Evolutionary conservation across 2,329 filamentous ascomycete species (phyloP).

Genomic region (Colletotrichum sp.): DNA sequence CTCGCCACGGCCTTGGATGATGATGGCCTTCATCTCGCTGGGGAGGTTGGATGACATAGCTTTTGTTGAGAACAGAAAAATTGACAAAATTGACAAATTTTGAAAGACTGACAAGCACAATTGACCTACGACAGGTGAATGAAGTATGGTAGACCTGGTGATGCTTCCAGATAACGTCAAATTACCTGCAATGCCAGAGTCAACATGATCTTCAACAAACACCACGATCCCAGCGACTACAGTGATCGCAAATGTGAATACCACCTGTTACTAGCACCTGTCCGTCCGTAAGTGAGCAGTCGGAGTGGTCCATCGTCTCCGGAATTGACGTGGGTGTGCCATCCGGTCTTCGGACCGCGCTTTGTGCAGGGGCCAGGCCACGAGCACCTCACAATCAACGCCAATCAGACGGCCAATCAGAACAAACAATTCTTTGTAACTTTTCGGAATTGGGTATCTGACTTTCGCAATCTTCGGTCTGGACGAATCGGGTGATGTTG

Average conservation of each 20-base stretch:
- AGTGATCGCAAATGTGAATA: neutral
- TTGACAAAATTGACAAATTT: neutral
- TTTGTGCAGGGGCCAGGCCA: neutral
- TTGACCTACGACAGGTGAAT: neutral
- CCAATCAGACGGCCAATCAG: neutral
- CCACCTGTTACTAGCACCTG: neutral
- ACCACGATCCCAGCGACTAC: neutral
- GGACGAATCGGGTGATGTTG: neutral
- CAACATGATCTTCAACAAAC: neutral
- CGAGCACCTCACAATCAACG: neutral
- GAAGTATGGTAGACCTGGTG: neutral
- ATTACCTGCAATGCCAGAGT: neutral
- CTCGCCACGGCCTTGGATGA: neutral
- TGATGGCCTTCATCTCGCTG: neutral
- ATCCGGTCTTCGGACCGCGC: neutral
- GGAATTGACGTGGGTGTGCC: neutral
- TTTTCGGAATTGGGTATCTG: neutral
- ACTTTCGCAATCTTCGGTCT: neutral
- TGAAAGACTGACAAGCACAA: neutral
- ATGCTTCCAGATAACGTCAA: neutral
- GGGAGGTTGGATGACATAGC: neutral
- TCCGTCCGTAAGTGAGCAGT: neutral
- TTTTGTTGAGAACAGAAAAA: neutral
- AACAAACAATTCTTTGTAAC: neutral
- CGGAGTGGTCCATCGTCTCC: neutral